These are phyloP conservation scores for Hamigera avellanea DNA, from an alignment of 495 filamentous ascomycete species.

Conservation along the genomic window DNA sequence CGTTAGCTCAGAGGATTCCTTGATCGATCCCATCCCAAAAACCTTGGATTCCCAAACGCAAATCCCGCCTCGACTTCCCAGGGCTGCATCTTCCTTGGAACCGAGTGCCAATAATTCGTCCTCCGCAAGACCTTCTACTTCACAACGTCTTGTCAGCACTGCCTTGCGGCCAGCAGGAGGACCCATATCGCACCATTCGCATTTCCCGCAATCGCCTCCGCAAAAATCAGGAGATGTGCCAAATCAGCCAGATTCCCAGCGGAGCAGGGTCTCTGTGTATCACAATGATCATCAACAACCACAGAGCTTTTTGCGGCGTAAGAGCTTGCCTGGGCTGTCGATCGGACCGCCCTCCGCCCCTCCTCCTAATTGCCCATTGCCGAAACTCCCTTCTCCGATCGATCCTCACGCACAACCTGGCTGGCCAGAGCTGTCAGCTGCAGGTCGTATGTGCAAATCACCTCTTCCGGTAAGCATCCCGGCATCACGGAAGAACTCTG, in stretches of 20 bases:
- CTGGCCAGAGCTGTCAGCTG: not conserved
- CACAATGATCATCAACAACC: constrained; percentile 1
- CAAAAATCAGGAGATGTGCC: too few species aligned
- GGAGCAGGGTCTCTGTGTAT: constrained; percentile 3
- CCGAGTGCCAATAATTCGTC: too few species aligned
- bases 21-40: not conserved
- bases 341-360: constrained; percentile 50
- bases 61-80: too few species aligned
- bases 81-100: too few species aligned
- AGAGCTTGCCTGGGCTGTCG: constrained; percentile 46
- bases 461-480: not conserved
- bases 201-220: not conserved
- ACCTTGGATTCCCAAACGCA: not conserved
- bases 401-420: constrained; percentile 1
- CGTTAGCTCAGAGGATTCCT: constrained; percentile 25
- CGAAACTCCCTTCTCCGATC: constrained; percentile 39
- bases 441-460: not conserved
- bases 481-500: too few species aligned
- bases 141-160: not conserved
- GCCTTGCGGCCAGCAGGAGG: not conserved
- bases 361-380: constrained; percentile 52
- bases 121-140: not conserved
- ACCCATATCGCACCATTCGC: not conserved
- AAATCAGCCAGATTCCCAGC: constrained; percentile 1
- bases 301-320: constrained; percentile 22